These are phyloP conservation scores for Alternaria arborescens DNA, from an alignment of 2,329 filamentous ascomycete species.

Conservation along the genomic window DNA sequence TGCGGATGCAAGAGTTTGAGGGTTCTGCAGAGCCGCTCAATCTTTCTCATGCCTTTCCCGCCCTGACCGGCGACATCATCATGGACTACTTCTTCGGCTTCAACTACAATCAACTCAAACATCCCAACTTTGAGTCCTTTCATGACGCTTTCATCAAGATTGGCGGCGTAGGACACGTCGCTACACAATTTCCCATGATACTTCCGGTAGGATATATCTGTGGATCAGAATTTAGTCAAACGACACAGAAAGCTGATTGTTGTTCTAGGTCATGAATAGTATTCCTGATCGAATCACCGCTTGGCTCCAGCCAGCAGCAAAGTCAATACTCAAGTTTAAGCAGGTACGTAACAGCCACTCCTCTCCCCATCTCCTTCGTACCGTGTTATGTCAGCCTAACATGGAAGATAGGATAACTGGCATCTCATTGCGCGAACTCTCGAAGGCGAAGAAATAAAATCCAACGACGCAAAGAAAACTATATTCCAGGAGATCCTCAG, in stretches of 20 bases:
- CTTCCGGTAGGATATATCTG: conserved; percentile 34
- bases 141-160: conserved; percentile 47
- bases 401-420: conserved; percentile 31
- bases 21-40: conserved; percentile 42
- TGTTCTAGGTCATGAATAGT: conserved; percentile 43
- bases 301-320: conserved; percentile 44
- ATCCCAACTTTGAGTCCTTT: conserved; percentile 47
- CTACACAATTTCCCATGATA: conserved; percentile 45
- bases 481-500: conserved; percentile 47
- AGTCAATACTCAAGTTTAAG: conserved; percentile 43
- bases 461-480: conserved; percentile 44
- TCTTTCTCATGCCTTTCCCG: conserved; percentile 48
- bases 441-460: conserved; percentile 38
- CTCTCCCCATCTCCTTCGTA: no score
- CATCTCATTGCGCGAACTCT: conserved; percentile 39
- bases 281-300: conserved; percentile 42
- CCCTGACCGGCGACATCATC: conserved; percentile 57
- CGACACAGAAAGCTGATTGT: not conserved
- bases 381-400: not conserved
- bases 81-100: conserved; percentile 55
- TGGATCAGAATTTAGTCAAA: not conserved
- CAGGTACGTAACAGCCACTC: conserved; percentile 23
- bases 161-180: conserved; percentile 41
- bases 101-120: conserved; percentile 44
- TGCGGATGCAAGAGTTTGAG: conserved; percentile 43